Percentiles rank a stretch among this genome's conserved stretches.
Conservation (phyloP, 345 rosid species). For the Corymbia maculata region DNA sequence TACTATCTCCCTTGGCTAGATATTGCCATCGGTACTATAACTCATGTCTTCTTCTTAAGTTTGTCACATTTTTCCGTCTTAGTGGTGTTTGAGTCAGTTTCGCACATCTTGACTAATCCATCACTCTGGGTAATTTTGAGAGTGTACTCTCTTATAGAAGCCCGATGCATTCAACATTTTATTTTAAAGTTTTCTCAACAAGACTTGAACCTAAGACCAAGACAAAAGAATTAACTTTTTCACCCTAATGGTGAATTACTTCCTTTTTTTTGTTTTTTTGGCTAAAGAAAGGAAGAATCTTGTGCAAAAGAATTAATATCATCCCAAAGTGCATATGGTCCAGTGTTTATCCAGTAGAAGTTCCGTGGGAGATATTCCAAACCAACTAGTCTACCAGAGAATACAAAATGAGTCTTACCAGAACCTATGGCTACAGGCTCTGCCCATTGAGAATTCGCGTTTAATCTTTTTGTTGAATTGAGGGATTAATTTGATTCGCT, state of each 20-base stretch:
- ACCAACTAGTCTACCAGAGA: background rate
- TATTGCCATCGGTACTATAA: too few species aligned
- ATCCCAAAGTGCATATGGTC: background rate
- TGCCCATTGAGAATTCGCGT: background rate
- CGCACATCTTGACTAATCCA: background rate
- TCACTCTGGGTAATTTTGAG: background rate
- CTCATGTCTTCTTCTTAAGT: too few species aligned
- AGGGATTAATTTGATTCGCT: background rate
- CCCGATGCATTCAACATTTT: background rate
- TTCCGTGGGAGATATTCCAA: background rate
- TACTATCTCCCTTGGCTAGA: too few species aligned
- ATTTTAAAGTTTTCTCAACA: background rate
- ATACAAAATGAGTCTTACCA: background rate
- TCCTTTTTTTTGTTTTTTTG: background rate
- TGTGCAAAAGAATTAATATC: background rate
- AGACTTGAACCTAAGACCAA: background rate
- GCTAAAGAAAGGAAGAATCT: background rate
- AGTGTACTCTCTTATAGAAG: background rate
- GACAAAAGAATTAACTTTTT: background rate
- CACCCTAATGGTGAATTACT: background rate
- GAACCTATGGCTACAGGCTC: too few species aligned
- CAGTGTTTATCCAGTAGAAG: background rate
- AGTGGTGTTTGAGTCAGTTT: background rate
- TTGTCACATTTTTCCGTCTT: too few species aligned
- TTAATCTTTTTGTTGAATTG: too few species aligned